A percentile compares a stretch with the other conserved stretches of the same genome.
phyloP scores from a whole-genome alignment of 169 alveolate genomes.

The Nephromyces sp. region DNA sequence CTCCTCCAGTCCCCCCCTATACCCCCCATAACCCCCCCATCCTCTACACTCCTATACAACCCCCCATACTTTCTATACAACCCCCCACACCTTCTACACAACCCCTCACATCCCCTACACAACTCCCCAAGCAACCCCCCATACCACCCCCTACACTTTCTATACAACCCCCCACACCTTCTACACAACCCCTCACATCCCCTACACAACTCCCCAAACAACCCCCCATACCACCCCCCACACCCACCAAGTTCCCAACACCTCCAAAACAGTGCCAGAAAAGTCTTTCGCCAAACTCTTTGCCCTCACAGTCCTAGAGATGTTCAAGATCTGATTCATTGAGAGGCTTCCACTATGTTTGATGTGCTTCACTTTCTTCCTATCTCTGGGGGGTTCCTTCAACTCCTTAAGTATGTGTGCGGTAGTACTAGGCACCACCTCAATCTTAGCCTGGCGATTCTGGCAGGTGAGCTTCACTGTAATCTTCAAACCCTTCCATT shows the following conservation, averaged over 20 bases:
- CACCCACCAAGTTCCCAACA: conserved; percentile 85
- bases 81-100: too few species aligned
- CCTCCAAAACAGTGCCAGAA: conserved; percentile 89
- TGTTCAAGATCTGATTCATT: conserved; percentile 76
- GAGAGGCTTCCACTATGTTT: conserved; percentile 91
- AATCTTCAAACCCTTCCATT: conserved; percentile 90
- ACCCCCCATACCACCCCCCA: neutral
- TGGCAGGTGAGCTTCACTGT: conserved; percentile 47
- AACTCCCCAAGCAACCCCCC: neutral
- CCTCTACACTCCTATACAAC: neutral
- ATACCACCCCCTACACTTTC: neutral
- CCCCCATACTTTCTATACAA: neutral
- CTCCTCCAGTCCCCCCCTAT: too few species aligned
- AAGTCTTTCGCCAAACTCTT: conserved; percentile 68
- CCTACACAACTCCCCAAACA: neutral
- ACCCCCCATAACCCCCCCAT: too few species aligned
- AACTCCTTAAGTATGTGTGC: conserved; percentile 85
- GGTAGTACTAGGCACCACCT: conserved; percentile 90
- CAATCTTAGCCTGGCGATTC: conserved; percentile 80
- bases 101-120: too few species aligned
- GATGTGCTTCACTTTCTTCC: conserved; percentile 87
- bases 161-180: neutral
- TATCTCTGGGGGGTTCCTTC: conserved; percentile 89
- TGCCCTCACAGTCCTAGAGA: conserved; percentile 82
- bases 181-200: neutral